Percentiles rank a stretch among this genome's conserved stretches.
Evolutionary conservation across 768 basidiomycete genomes (phyloP).

Genomic region (Holtermanniella nyarrowii): DNA sequence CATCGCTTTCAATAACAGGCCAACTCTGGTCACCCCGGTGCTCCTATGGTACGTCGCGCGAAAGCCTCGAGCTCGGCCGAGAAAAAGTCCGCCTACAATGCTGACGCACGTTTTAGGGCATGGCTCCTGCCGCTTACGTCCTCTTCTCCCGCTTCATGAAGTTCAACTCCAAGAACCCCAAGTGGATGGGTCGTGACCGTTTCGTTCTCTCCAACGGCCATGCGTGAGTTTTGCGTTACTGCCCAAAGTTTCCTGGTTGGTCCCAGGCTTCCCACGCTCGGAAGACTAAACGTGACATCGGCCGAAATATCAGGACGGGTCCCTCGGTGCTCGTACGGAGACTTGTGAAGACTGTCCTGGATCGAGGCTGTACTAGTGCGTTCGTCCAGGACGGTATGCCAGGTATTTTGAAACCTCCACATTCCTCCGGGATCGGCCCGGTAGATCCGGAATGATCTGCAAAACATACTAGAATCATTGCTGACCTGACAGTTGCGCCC

Average conservation of each 20-base stretch:
- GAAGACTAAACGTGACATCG: too few relatives aligned
- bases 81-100: background rate
- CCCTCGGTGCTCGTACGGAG: too few relatives aligned
- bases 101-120: conserved; percentile 21
- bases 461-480: background rate
- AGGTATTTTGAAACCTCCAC: too few relatives aligned
- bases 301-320: too few relatives aligned
- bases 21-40: conserved; percentile 91
- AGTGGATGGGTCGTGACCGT: conserved; percentile 94
- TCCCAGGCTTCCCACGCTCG: too few relatives aligned
- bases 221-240: conserved; percentile 43
- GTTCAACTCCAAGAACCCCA: conserved; percentile 75
- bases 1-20: conserved; percentile 50
- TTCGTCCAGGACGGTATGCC: too few relatives aligned
- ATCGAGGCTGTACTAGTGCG: too few relatives aligned
- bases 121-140: conserved; percentile 41
- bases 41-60: conserved; percentile 68
- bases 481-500: conserved; percentile 57
- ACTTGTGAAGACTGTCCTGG: too few relatives aligned
- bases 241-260: too few relatives aligned
- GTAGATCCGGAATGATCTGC: too few relatives aligned
- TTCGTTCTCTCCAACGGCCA: conserved; percentile 94
- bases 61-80: background rate
- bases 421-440: too few relatives aligned
- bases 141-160: conserved; percentile 60